These are phyloP conservation scores for Carpinus fangiana DNA, from an alignment of 306 rosid genomes.

Conservation along the genomic window DNA sequence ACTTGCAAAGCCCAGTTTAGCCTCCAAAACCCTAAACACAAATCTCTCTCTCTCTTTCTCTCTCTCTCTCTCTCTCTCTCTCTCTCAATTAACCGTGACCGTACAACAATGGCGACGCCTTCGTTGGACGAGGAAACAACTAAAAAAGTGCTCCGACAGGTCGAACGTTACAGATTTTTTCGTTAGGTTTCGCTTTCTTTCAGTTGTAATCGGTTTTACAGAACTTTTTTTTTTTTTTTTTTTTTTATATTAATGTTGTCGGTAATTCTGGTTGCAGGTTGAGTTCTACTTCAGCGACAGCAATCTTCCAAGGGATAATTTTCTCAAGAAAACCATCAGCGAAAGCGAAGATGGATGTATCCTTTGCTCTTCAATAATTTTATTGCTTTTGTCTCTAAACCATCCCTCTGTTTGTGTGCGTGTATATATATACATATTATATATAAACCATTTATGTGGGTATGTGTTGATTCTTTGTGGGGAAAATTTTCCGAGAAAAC, in stretches of 20 bases:
- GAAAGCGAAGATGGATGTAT: conserved; percentile 85
- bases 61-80: background rate
- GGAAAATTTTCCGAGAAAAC: background rate
- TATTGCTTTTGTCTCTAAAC: background rate
- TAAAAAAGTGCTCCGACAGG: conserved; percentile 85
- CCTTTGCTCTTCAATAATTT: conserved; percentile 38
- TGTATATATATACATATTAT: no score
- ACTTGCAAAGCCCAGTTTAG: background rate
- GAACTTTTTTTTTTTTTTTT: background rate
- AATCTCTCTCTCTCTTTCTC: background rate
- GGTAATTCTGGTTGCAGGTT: conserved; percentile 42
- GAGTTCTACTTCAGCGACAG: conserved; percentile 95
- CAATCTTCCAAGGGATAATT: conserved; percentile 76
- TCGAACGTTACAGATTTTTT: background rate
- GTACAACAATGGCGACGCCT: conserved; percentile 53
- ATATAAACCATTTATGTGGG: background rate
- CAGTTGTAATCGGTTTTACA: background rate
- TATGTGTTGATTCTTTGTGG: background rate
- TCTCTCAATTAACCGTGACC: background rate
- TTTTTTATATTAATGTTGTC: background rate
- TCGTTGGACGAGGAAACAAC: conserved; percentile 67
- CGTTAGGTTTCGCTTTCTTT: background rate
- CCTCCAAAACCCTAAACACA: conserved; percentile 46
- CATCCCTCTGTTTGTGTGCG: background rate
- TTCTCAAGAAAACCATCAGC: conserved; percentile 53